Percentiles rank a stretch among this genome's conserved stretches.
phyloP scores from a whole-genome alignment of 495 filamentous ascomycete species.

The Aspergillus taichungensis region DNA sequence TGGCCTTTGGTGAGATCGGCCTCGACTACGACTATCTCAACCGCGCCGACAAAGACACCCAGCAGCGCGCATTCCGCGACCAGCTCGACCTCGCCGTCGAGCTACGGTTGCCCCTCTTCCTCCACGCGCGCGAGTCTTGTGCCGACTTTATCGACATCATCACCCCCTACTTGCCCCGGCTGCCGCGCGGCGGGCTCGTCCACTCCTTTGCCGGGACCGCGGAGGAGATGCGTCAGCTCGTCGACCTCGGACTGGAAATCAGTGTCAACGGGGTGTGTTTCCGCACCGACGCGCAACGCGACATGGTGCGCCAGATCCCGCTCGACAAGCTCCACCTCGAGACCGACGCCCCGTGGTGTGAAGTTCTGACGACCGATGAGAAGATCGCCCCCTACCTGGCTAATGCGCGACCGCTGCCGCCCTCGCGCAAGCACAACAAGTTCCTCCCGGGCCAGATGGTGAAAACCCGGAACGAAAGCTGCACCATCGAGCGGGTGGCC shows the following conservation, averaged over 20 bases:
- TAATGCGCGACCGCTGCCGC: conserved; percentile 11
- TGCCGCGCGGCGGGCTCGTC: conserved; percentile 19
- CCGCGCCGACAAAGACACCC: conserved; percentile 19
- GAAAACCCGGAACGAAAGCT: conserved; percentile 25
- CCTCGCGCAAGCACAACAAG: conserved; percentile 19
- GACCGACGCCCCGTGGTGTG: conserved; percentile 28
- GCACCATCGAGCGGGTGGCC: conserved; percentile 21
- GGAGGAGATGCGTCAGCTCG: conserved; percentile 19
- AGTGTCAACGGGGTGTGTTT: conserved; percentile 26
- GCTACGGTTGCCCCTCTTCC: conserved; percentile 19
- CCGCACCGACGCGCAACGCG: conserved; percentile 16
- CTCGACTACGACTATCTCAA: conserved; percentile 24
- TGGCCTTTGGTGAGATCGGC: conserved; percentile 24
- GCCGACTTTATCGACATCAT: conserved; percentile 22
- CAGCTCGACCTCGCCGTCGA: conserved; percentile 18
- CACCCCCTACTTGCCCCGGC: conserved; percentile 9
- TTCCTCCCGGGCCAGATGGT: conserved; percentile 23
- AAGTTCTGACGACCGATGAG: conserved; percentile 14
- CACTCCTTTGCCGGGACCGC: conserved; percentile 23
- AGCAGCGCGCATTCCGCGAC: conserved; percentile 20
- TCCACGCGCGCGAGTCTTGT: conserved; percentile 21
- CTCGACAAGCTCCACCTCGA: conserved; percentile 22
- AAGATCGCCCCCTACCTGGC: conserved; percentile 13
- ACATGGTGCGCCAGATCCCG: conserved; percentile 22
- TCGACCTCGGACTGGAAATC: conserved; percentile 19